phyloP scores from a whole-genome alignment of 2,329 filamentous ascomycete species.

The Bipolaris victoriae region DNA sequence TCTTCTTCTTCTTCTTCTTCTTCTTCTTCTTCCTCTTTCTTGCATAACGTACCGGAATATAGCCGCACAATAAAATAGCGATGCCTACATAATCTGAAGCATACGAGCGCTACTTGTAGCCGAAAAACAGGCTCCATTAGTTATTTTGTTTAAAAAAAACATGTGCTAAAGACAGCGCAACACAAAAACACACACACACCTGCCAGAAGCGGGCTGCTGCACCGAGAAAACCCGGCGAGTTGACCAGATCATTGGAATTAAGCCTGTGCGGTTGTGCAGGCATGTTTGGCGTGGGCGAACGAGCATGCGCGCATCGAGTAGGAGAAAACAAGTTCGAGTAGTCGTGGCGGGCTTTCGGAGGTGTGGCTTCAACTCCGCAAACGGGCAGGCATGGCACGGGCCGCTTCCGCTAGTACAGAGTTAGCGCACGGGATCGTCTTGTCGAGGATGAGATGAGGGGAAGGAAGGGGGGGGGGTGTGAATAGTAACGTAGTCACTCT shows the following conservation, averaged over 20 bases:
- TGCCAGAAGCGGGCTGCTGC: constrained; percentile 60
- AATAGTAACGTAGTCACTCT: neutral
- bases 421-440: neutral
- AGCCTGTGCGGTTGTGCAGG: constrained; percentile 38
- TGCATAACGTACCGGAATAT: constrained; percentile 62
- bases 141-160: neutral
- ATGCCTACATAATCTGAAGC: constrained; percentile 88
- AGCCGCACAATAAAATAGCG: constrained; percentile 69
- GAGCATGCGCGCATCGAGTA: constrained; percentile 23
- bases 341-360: constrained; percentile 18
- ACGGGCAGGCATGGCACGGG: constrained; percentile 12
- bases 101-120: constrained; percentile 71
- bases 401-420: neutral
- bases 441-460: too few relatives aligned
- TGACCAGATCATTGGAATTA: constrained; percentile 31
- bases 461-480: too few relatives aligned
- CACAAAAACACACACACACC: constrained; percentile 33
- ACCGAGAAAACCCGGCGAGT: constrained; percentile 51
- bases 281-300: constrained; percentile 28
- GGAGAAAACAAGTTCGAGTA: neutral
- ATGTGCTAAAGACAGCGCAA: neutral
- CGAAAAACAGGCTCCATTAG: neutral
- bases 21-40: neutral
- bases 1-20: too few relatives aligned
- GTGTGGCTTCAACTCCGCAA: constrained; percentile 32